Base-by-base conservation (phyloP, 495 filamentous ascomycete genomes). In the Geopyxis carbonaria region DNA sequence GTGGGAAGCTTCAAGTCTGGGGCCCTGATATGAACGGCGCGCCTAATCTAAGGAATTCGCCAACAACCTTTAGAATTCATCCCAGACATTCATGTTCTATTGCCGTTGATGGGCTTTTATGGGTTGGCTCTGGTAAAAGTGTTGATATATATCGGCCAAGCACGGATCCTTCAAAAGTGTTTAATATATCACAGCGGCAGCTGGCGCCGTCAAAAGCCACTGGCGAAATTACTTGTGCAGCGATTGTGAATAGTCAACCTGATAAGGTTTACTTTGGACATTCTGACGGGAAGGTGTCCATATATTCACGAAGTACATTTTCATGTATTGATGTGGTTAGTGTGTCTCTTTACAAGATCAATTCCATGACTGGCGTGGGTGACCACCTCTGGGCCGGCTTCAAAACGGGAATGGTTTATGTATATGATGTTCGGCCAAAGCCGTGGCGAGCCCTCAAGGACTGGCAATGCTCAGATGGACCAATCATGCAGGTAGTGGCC, bases 301-400 rank as follows among this genome's bases (percentile, higher is more conserved):
- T 94, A 29, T 95, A 93, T 52, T 87, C 86, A 0, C 67, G 70
- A 8, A 64, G 64, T 6, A 73, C 81, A 50, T 84, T 78, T 43
- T 55, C 69, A 5, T 94, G 84, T 50, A 46, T 91, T 10, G 70
- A 70, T 13, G 67, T 91, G 20, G 63, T 93, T 35, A 91, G 69
- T 49, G 71, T 92, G 44, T 95, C 83, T 58, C 68, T 84, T 3
- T 95, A 93, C 66, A 97, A 93, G 60, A 87, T 95, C 59, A 93
- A 82, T 51, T 78, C 80, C 20, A 67, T 97, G 20, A 72, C 72
- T 13, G 80, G 84, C 5, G 80, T 84, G 6, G 87, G 85, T 0
- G 70, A 75, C 44, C 72, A 83, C 56, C 68, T 97, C 6, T 97
- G 89, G 89, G 83, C 85, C 23, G 91, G 74, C 5, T 95, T 83